Evolutionary conservation across 495 filamentous ascomycete species (phyloP).

Genomic region (Podospora pseudocomata): DNA sequence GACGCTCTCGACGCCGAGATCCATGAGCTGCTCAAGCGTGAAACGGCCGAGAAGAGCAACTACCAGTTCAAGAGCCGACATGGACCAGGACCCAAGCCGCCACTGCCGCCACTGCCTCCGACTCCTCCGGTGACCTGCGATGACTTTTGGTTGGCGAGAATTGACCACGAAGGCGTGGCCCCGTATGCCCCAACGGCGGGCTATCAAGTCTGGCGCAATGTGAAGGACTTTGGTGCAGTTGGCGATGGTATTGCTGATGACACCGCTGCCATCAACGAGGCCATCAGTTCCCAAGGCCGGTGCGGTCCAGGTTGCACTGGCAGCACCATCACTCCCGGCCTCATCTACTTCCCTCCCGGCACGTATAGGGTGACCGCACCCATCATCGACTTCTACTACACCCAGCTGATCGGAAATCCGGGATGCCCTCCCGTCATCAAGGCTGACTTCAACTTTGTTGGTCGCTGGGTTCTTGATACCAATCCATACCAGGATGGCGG

Average conservation of each 20-base stretch:
- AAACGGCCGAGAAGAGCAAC: slow-evolving; percentile 2
- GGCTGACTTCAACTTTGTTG: slow-evolving; percentile 57
- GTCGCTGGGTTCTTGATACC: slow-evolving; percentile 60
- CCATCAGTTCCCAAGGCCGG: slow-evolving; percentile 69
- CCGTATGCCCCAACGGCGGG: slow-evolving; percentile 35
- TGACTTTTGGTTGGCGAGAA: slow-evolving; percentile 46
- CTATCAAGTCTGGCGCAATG: slow-evolving; percentile 56
- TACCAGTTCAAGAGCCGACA: slow-evolving; percentile 9
- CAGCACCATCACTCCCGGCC: slow-evolving; percentile 64
- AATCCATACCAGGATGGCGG: slow-evolving; percentile 40
- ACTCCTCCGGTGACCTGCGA: slow-evolving; percentile 19
- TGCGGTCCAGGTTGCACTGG: slow-evolving; percentile 75
- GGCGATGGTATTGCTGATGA: slow-evolving; percentile 74
- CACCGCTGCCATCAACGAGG: slow-evolving; percentile 75
- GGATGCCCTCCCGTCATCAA: slow-evolving; percentile 61
- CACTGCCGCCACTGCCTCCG: slow-evolving; percentile 11
- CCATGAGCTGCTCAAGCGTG: background rate
- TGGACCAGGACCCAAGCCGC: background rate
- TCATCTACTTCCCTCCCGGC: slow-evolving; percentile 75
- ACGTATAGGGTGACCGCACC: slow-evolving; percentile 66
- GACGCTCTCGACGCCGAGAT: slow-evolving; percentile 6
- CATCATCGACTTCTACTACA: slow-evolving; percentile 63
- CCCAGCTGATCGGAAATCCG: slow-evolving; percentile 66
- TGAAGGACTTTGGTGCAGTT: slow-evolving; percentile 55
- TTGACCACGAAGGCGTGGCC: slow-evolving; percentile 47